These are phyloP conservation scores for Beta macrorhiza DNA, from an alignment of 179 eudicot species.

Conservation along the genomic window DNA sequence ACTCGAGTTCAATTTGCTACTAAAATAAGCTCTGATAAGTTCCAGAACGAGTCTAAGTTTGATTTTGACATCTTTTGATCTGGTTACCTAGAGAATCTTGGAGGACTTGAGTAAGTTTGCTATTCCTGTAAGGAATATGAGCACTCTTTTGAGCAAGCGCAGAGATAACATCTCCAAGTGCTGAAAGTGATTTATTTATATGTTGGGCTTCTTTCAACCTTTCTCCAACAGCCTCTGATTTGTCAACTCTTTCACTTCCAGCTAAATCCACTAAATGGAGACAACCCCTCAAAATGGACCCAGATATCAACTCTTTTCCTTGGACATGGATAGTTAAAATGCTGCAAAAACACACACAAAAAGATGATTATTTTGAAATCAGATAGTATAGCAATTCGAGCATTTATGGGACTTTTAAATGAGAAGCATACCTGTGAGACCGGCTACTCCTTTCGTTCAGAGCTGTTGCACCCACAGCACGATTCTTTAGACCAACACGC, in stretches of 20 bases:
- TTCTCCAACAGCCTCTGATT: conserved; percentile 97
- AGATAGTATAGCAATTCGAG: not conserved
- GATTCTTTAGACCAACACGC: conserved; percentile 80
- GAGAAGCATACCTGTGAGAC: conserved; percentile 66
- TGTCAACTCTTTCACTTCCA: conserved; percentile 95
- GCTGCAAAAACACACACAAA: conserved; percentile 36
- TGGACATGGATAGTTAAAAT: conserved; percentile 87
- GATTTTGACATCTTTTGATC: not conserved
- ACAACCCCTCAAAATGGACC: conserved; percentile 74
- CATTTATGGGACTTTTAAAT: not conserved
- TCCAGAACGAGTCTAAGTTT: not conserved
- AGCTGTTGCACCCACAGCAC: conserved; percentile 98
- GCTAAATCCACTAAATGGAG: conserved; percentile 96
- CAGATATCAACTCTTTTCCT: conserved; percentile 79
- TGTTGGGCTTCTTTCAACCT: conserved; percentile 96
- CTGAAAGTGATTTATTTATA: conserved; percentile 88
- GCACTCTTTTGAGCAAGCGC: conserved; percentile 93
- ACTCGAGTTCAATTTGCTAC: not conserved
- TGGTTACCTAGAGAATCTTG: conserved; percentile 88
- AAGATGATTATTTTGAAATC: not conserved
- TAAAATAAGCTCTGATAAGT: not conserved
- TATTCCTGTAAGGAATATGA: conserved; percentile 90
- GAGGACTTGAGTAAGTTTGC: conserved; percentile 97
- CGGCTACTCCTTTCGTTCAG: conserved; percentile 92
- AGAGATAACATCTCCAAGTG: conserved; percentile 94